phyloP scores from a whole-genome alignment of 106 monocot genomes.

The Gastrodia elata region DNA sequence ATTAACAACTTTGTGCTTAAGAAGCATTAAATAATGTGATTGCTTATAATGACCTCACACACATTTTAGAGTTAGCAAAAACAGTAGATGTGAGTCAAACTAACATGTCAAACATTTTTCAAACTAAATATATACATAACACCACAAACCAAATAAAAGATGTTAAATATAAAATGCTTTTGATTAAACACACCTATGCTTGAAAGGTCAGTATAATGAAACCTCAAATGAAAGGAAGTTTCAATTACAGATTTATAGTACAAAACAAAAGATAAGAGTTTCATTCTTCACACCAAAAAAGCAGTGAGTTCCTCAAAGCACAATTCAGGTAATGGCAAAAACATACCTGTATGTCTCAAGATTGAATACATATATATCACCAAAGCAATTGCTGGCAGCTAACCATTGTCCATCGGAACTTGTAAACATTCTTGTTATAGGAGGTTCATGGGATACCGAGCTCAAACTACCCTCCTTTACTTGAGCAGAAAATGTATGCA shows the following conservation, averaged over 20 bases:
- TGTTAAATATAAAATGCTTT: not conserved
- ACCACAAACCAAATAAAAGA: slow-evolving; percentile 1
- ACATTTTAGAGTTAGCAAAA: not conserved
- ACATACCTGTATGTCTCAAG: slow-evolving; percentile 69
- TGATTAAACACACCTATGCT: not conserved
- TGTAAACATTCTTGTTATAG: slow-evolving; percentile 77
- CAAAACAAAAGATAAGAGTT: not conserved
- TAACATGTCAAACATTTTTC: not conserved
- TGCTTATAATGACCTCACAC: not conserved
- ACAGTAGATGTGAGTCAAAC: not conserved
- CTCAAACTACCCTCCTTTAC: slow-evolving; percentile 27
- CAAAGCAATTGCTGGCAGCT: slow-evolving; percentile 83
- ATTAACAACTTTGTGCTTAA: too few relatives aligned
- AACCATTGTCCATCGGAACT: slow-evolving; percentile 92
- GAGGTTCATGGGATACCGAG: slow-evolving; percentile 43
- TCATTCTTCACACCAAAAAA: too few relatives aligned
- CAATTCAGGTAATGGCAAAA: not conserved
- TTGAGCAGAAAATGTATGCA: slow-evolving; percentile 50
- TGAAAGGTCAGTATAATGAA: not conserved
- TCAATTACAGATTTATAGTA: not conserved
- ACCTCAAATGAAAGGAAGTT: not conserved
- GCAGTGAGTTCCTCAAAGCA: not conserved
- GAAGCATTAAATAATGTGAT: not conserved
- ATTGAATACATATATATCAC: slow-evolving; percentile 91
- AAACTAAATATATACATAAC: not conserved